phyloP scores from a whole-genome alignment of 305 asterid genomes.

The Solanum chacoense region DNA sequence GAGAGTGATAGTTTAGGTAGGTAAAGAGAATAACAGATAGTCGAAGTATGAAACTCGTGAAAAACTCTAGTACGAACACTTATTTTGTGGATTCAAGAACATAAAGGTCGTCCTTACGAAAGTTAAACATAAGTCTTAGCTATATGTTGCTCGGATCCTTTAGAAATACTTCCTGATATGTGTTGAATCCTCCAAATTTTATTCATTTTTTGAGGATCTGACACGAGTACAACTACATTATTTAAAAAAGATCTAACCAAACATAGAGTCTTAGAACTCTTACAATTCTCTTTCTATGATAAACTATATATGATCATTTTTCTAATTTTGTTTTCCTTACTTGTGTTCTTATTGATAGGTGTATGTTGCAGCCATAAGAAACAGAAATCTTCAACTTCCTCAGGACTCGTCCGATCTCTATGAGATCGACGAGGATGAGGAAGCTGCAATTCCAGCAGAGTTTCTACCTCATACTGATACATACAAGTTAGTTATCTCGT shows the following conservation, averaged over 20 bases:
- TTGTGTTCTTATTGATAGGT: constrained; percentile 28
- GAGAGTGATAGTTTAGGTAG: not conserved
- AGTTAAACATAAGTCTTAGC: not conserved
- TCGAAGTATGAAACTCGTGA: not conserved
- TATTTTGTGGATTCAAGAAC: not conserved
- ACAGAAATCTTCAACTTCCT: constrained; percentile 49
- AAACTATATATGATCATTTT: not conserved
- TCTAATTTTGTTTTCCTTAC: not conserved
- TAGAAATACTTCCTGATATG: not conserved
- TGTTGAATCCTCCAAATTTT: not conserved
- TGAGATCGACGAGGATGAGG: constrained; percentile 35
- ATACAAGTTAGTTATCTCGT: constrained; percentile 27
- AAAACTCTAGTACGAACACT: not conserved
- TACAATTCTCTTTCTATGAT: not conserved
- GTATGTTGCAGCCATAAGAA: constrained; percentile 45
- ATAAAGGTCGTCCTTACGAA: not conserved
- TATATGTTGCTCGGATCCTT: not conserved
- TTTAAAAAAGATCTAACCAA: not conserved
- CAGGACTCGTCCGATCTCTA: constrained; percentile 31
- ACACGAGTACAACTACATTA: not conserved
- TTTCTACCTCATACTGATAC: constrained; percentile 41
- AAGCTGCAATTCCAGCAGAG: constrained; percentile 28
- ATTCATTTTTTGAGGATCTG: not conserved
- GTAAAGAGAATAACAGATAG: not conserved
- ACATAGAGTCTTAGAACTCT: not conserved